Conservation (phyloP, 2,329 filamentous ascomycete genomes). For the Magnaporthiopsis rhizophila region DNA sequence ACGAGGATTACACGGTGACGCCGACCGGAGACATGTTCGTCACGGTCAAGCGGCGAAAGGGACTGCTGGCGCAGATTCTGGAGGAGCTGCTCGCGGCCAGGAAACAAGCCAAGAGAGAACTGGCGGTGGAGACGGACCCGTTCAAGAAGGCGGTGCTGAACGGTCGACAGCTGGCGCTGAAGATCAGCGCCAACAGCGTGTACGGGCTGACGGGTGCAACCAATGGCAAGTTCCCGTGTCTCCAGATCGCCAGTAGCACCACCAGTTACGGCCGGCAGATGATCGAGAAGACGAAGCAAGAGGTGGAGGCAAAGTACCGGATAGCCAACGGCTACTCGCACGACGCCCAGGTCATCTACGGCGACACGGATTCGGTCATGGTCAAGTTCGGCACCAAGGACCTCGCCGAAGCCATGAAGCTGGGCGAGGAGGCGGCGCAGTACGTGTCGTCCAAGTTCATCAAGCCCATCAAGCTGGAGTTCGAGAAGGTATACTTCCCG, state of each 20-base stretch:
- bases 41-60: conserved; percentile 81
- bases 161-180: conserved; percentile 90
- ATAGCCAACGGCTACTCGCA: conserved; percentile 92
- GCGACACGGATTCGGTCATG: conserved; percentile 99
- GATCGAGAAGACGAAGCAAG: conserved; percentile 97
- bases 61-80: conserved; percentile 86
- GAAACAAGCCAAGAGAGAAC: conserved; percentile 89
- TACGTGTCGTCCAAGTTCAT: conserved; percentile 88
- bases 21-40: conserved; percentile 92
- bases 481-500: conserved; percentile 98
- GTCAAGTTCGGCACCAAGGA: conserved; percentile 94
- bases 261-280: conserved; percentile 96
- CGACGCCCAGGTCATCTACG: conserved; percentile 95
- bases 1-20: conserved; percentile 93
- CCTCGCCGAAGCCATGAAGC: conserved; percentile 80
- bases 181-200: conserved; percentile 94
- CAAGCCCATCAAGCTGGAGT: conserved; percentile 97
- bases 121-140: conserved; percentile 80
- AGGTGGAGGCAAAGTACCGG: conserved; percentile 83
- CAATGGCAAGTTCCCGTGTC: conserved; percentile 88
- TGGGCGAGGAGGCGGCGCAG: conserved; percentile 86
- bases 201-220: conserved; percentile 96
- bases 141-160: conserved; percentile 98
- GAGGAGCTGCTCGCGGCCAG: conserved; percentile 86
- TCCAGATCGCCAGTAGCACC: conserved; percentile 92